phyloP scores from a whole-genome alignment of 2,329 filamentous ascomycete species.

The Alternaria gansuensis region DNA sequence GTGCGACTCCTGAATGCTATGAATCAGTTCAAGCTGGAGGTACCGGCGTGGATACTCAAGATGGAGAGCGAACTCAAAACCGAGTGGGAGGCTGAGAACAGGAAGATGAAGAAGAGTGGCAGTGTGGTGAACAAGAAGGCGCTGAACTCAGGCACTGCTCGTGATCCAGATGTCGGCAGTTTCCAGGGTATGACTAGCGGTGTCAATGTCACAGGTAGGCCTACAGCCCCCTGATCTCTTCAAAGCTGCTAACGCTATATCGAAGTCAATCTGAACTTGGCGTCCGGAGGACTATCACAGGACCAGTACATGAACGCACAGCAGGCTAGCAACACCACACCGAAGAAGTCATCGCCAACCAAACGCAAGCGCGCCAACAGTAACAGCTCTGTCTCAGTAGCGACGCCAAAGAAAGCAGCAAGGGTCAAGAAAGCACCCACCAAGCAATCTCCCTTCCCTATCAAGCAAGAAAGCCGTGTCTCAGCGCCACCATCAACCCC shows the following conservation, averaged over 20 bases:
- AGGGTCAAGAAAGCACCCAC: constrained; percentile 2
- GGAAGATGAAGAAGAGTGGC: constrained; percentile 55
- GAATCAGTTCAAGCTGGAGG: constrained; percentile 57
- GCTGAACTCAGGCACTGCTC: not conserved
- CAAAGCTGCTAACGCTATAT: not conserved
- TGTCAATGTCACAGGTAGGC: constrained; percentile 28
- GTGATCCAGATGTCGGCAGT: not conserved
- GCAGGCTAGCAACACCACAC: not conserved
- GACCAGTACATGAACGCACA: not conserved
- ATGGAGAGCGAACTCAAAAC: constrained; percentile 66
- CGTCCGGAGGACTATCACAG: not conserved
- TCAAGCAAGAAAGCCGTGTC: not conserved
- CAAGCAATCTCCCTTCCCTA: not conserved
- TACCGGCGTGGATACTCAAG: constrained; percentile 60
- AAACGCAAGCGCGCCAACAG: constrained; percentile 19
- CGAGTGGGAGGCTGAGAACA: constrained; percentile 63
- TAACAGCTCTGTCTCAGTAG: too few species aligned
- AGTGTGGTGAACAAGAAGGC: not conserved
- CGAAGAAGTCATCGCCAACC: not conserved
- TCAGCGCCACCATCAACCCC: constrained; percentile 12
- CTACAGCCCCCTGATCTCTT: not conserved
- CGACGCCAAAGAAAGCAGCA: not conserved
- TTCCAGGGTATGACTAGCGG: not conserved
- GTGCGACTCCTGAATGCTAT: constrained; percentile 67
- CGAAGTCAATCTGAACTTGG: constrained; percentile 19